phyloP scores from a whole-genome alignment of 371 early-diverging fungal genomes.

The Haplosporangium sp. region DNA sequence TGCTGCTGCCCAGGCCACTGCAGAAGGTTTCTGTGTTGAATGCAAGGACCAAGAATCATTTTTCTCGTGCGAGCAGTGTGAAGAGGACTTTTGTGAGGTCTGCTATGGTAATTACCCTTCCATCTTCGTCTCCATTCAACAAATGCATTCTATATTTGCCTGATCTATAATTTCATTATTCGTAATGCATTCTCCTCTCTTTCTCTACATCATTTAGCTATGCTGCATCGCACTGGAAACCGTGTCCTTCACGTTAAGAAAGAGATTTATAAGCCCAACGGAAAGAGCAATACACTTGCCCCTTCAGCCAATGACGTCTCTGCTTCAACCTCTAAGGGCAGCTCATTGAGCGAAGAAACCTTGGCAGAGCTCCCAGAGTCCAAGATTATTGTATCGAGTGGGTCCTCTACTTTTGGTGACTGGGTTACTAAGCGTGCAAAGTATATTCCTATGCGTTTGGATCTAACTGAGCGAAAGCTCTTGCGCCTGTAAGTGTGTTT shows the following conservation, averaged over 20 bases:
- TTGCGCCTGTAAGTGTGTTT: conserved; percentile 77
- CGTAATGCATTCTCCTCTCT: conserved; percentile 8
- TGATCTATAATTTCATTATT: not conserved
- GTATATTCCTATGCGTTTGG: conserved; percentile 93
- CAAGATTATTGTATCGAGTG: conserved; percentile 58
- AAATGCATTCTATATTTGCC: not conserved
- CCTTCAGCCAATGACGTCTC: conserved; percentile 25
- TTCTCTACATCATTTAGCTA: conserved; percentile 45
- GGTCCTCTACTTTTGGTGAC: conserved; percentile 66
- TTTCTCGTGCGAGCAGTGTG: conserved; percentile 79
- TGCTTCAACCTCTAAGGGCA: conserved; percentile 37
- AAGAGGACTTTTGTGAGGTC: conserved; percentile 92
- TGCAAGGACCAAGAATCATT: conserved; percentile 87
- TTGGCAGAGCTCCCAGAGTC: conserved; percentile 38
- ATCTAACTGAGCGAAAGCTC: conserved; percentile 87
- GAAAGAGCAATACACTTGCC: conserved; percentile 11
- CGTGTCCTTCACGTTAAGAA: conserved; percentile 71
- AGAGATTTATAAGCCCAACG: conserved; percentile 43
- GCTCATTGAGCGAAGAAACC: conserved; percentile 46
- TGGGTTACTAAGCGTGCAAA: conserved; percentile 89
- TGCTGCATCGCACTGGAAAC: conserved; percentile 91
- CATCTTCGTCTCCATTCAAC: not conserved
- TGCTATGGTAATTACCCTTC: conserved; percentile 70
- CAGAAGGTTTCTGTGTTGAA: conserved; percentile 87
- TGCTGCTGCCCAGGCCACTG: conserved; percentile 51